Base-by-base conservation (phyloP, 1,284 basidiomycete species). In the Boletus mariae region DNA sequence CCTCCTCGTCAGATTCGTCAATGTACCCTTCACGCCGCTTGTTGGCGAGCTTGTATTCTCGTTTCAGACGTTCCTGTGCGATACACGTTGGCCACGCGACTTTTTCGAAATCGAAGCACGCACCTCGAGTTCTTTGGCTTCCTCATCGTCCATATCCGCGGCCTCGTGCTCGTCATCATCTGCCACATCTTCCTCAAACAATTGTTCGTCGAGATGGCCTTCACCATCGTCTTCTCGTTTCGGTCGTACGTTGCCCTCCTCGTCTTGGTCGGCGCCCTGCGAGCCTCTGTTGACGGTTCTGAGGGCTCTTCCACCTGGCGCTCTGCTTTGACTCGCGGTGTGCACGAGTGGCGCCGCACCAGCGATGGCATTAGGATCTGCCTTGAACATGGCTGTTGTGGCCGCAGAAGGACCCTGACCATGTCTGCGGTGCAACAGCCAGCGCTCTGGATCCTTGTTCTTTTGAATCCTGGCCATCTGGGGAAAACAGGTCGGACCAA, bases 71-170 rank as follows among this genome's bases (percentile, higher is more conserved):
- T 69, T 93, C 90, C 90, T 92, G 57, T 43, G 49, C 5, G 43
- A 45, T 15, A 13, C n/a, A 31, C 28, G 41, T 43, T 45, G 28
- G 28, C 26, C 9, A 31, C n/a, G 43, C 43, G 6, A 28, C 15
- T 17, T 11, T 45, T 13, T 31, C 6, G 12, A 10, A 11, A 17
- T 15, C 28, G 10, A 20, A 10, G n/a, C 41, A 69, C 75, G 29
- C 51, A 87, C 91, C 78, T 92, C 90, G n/a, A 87, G 75, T 67
- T 94, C 90, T 66, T 90, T 93, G 37, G 85, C 80, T 64, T 92
- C 89, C 53, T 92, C 89, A 56, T 94, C 92, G 46, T 92, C 84
- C 51, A 76, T 74, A 29, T 84, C 83, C 53, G 90, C 86, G 20
- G 79, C 75, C 42, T 84, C 79, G 65, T 83, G 84, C 65, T 94